phyloP scores from a whole-genome alignment of 768 basidiomycete species.

The Tremella yokohamensis region DNA sequence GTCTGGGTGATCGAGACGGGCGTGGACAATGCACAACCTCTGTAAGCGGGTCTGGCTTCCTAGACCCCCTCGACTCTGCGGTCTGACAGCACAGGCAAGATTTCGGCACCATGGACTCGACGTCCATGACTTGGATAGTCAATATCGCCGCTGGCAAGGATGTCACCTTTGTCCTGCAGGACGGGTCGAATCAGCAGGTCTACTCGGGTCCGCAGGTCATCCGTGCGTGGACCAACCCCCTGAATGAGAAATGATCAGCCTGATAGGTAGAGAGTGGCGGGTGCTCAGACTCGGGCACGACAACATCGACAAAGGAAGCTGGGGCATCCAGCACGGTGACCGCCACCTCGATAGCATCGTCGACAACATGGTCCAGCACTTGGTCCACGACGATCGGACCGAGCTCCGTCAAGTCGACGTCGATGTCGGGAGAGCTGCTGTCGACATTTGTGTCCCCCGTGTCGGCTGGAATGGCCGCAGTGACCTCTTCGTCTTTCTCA shows the following conservation, averaged over 20 bases:
- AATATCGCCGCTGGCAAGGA: slow-evolving; percentile 3
- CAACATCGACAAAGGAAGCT: no score
- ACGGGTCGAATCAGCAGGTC: neutral
- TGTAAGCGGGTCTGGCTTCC: neutral
- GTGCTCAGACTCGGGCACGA: no score
- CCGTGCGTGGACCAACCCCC: neutral
- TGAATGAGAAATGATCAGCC: neutral
- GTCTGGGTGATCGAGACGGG: slow-evolving; percentile 3
- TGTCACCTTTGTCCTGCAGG: slow-evolving; percentile 9
- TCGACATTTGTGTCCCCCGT: no score
- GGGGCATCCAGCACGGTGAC: no score
- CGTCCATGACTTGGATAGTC: slow-evolving; percentile 5
- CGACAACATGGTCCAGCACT: no score
- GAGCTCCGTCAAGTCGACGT: no score
- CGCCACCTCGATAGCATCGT: no score
- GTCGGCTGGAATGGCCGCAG: no score
- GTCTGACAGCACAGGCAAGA: slow-evolving; percentile 1
- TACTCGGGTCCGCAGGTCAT: slow-evolving; percentile 5
- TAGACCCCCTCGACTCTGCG: neutral
- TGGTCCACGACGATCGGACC: no score
- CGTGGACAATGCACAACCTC: neutral
- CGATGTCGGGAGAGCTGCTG: no score
- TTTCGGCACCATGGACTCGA: slow-evolving; percentile 4
- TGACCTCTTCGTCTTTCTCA: no score
- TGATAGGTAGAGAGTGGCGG: neutral